Evolutionary conservation across 805 yeast species (phyloP), one percentile per base, ranked within the genome.

Genomic region (Cyberlindnera maclurae): DNA sequence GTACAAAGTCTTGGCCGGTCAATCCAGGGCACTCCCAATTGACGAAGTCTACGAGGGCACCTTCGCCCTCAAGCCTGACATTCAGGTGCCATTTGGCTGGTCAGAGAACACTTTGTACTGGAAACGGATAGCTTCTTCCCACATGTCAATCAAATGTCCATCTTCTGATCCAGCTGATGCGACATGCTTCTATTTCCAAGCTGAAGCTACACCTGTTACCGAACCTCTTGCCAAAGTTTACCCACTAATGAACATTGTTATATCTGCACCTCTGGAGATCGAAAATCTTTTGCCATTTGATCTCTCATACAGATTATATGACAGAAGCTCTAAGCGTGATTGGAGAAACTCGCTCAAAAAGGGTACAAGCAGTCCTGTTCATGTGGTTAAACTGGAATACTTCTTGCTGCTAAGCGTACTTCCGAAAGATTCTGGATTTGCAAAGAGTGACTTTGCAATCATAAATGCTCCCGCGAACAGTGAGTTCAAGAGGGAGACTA

Each of bases 231-330:
- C 84, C 0, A 67, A 70, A 41, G 71, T 84, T 1, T 94, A 86
- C 52, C 98, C 98, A 0, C 93, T 85, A 51, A 72, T 90, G 84
- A 71, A 68, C 8, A 62, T 93, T 17, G 71, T 78, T 4, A 62
- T 93, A 6, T 77, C 93, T 0, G 86, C 97, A 0, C 97, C 98
- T 0, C 61, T 93, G 33, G 85, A 84, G 49, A 68, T 93, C 41
- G 88, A 84, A 48, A 93, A 93, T 52, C 64, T 87, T 37, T 58
- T 94, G 36, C 97, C 99, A 0, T 83, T 73, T 54, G 95, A 85
- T 50, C 60, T 90, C 32, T 68, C 74, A 15, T 87, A 82, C 61
- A 67, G 82, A 40, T 67, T 93, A 12, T 83, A 82, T 58, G 93
- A 88, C 56, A 84, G 85, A 51, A 78, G 77, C 15, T 66, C 78